Percentiles rank a stretch among this genome's conserved stretches.
phyloP scores from a whole-genome alignment of 2,329 filamentous ascomycete species.

The Stagonosporopsis chrysanthemi region DNA sequence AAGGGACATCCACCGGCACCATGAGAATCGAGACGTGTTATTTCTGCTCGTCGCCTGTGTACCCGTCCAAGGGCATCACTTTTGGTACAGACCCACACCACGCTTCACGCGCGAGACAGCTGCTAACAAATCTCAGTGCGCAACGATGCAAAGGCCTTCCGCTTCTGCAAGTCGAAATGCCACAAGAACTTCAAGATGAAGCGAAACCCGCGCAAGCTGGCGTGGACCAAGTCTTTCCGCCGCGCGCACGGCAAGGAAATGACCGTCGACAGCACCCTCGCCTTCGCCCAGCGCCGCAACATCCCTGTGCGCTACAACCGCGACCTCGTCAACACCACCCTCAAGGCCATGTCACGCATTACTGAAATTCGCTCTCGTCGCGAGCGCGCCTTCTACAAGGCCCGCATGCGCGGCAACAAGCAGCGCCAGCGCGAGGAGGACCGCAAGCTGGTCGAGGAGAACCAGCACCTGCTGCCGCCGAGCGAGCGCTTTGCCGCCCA shows the following conservation, averaged over 20 bases:
- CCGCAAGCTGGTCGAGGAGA: conserved; percentile 87
- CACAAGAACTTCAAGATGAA: conserved; percentile 92
- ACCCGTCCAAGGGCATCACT: conserved; percentile 61
- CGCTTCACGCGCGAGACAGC: not conserved
- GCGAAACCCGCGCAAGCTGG: conserved; percentile 94
- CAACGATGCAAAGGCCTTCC: conserved; percentile 68
- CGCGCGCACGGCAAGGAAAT: conserved; percentile 65
- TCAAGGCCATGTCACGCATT: conserved; percentile 91
- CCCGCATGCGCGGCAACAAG: conserved; percentile 89
- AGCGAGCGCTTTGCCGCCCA: conserved; percentile 54
- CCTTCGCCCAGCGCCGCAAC: conserved; percentile 92
- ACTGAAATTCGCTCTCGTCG: conserved; percentile 82
- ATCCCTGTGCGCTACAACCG: conserved; percentile 95
- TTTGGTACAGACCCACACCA: conserved; percentile 64
- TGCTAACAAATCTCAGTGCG: conserved; percentile 27
- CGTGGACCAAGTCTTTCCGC: conserved; percentile 67
- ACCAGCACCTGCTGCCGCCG: conserved; percentile 85
- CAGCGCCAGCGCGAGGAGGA: conserved; percentile 80
- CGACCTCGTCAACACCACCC: conserved; percentile 83
- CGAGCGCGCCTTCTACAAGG: conserved; percentile 93
- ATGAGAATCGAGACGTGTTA: conserved; percentile 62
- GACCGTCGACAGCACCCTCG: conserved; percentile 90
- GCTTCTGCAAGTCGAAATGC: conserved; percentile 66
- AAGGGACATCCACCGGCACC: conserved; percentile 19
- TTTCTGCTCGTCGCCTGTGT: conserved; percentile 71